phyloP scores from a whole-genome alignment of 805 yeast genomes.

The Candida rishiriensis region DNA sequence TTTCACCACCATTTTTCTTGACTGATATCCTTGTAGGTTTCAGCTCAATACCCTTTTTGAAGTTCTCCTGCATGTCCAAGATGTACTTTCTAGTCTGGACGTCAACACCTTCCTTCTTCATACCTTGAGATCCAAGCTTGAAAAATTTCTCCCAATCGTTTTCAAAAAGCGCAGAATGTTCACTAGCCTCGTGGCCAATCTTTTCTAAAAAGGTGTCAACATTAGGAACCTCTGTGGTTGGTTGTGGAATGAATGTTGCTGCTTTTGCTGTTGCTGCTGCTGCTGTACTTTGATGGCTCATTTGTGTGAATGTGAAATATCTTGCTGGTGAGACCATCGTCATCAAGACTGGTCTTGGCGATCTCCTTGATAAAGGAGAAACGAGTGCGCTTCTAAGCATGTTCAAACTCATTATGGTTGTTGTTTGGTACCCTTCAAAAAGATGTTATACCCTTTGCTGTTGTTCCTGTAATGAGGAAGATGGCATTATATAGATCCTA shows the following conservation, averaged over 20 bases:
- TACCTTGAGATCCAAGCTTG: slow-evolving; percentile 42
- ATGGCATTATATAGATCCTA: too few species aligned
- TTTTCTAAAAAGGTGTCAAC: slow-evolving; percentile 66
- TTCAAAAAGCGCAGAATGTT: slow-evolving; percentile 65
- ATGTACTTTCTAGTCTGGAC: slow-evolving; percentile 68
- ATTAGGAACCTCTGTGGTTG: slow-evolving; percentile 57
- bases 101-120: slow-evolving; percentile 79
- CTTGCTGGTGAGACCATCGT: not conserved
- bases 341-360: too few species aligned
- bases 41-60: slow-evolving; percentile 48
- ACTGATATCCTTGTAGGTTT: slow-evolving; percentile 52
- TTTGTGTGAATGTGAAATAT: slow-evolving; percentile 8
- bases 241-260: slow-evolving; percentile 45
- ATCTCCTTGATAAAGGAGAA: too few species aligned
- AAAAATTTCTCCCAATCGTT: slow-evolving; percentile 67
- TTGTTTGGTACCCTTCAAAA: too few species aligned
- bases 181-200: slow-evolving; percentile 73
- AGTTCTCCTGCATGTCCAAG: slow-evolving; percentile 66
- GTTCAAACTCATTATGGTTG: too few species aligned
- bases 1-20: slow-evolving; percentile 87
- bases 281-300: slow-evolving; percentile 1
- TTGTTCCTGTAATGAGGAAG: too few species aligned
- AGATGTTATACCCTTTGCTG: too few species aligned
- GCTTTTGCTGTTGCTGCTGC: too few species aligned
- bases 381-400: too few species aligned